Percentiles rank a stretch among this genome's conserved stretches.
phyloP scores from a whole-genome alignment of 345 rosid genomes.

The Pseudoturritis turrita region DNA sequence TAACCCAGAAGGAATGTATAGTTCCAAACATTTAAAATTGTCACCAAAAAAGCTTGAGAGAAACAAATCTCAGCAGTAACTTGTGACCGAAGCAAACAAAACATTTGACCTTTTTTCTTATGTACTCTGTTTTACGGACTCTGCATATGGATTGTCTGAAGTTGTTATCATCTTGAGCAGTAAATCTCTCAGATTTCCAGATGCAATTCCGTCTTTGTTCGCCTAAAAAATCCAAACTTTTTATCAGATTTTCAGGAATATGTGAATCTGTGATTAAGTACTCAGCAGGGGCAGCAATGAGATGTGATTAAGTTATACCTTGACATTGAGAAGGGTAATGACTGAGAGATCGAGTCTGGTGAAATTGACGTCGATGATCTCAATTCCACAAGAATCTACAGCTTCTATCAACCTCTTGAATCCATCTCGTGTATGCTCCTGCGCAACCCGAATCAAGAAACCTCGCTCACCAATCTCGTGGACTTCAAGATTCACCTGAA shows the following conservation, averaged over 20 bases:
- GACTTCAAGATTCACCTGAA: slow-evolving; percentile 58
- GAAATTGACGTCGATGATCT: slow-evolving; percentile 62
- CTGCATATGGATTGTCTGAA: background rate
- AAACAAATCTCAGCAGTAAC: slow-evolving; percentile 2
- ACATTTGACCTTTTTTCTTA: slow-evolving; percentile 1
- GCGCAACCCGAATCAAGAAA: slow-evolving; percentile 47
- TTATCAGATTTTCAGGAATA: background rate
- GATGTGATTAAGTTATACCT: slow-evolving; percentile 40
- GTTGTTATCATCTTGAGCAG: slow-evolving; percentile 16
- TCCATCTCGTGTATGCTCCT: slow-evolving; percentile 47
- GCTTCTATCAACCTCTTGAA: slow-evolving; percentile 60
- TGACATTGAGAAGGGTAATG: slow-evolving; percentile 52
- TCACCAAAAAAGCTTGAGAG: slow-evolving; percentile 8
- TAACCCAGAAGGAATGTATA: background rate
- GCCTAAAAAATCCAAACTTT: background rate
- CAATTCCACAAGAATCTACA: slow-evolving; percentile 48
- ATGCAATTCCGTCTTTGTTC: slow-evolving; percentile 7
- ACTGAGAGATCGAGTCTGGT: slow-evolving; percentile 49
- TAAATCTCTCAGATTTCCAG: slow-evolving; percentile 17
- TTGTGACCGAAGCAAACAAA: slow-evolving; percentile 28
- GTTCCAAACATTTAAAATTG: background rate
- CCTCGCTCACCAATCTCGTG: slow-evolving; percentile 44
- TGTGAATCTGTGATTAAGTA: background rate
- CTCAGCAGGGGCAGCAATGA: background rate
- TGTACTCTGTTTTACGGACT: slow-evolving; percentile 14